phyloP scores from a whole-genome alignment of 495 filamentous ascomycete genomes.

The Zalerion maritima region DNA sequence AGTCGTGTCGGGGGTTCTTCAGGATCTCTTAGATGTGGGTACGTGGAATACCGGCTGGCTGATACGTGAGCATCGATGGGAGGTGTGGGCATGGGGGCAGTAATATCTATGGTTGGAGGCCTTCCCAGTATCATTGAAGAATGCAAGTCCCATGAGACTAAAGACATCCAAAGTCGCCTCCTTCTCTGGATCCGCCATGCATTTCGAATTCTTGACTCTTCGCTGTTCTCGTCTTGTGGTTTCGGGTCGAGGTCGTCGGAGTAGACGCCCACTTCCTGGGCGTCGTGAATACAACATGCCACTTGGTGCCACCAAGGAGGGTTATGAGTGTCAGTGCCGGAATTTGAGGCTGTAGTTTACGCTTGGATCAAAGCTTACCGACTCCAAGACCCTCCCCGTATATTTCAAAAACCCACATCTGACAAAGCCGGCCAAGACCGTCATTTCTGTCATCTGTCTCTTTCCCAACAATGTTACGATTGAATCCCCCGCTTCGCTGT shows the following conservation, averaged over 20 bases:
- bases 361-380: slow-evolving; percentile 14
- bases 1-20: slow-evolving; percentile 28
- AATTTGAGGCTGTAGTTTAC: background rate
- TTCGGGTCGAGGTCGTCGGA: slow-evolving; percentile 29
- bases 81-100: slow-evolving; percentile 22
- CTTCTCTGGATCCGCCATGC: slow-evolving; percentile 39
- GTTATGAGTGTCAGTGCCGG: too few relatives aligned
- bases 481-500: slow-evolving; percentile 39
- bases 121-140: slow-evolving; percentile 44
- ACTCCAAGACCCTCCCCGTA: slow-evolving; percentile 33
- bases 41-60: slow-evolving; percentile 16
- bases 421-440: slow-evolving; percentile 41
- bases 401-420: slow-evolving; percentile 34
- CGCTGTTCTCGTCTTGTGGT: slow-evolving; percentile 19
- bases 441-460: slow-evolving; percentile 36
- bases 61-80: slow-evolving; percentile 25
- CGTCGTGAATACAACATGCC: slow-evolving; percentile 42
- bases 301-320: slow-evolving; percentile 45
- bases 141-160: slow-evolving; percentile 44
- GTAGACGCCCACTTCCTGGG: slow-evolving; percentile 48
- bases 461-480: slow-evolving; percentile 40
- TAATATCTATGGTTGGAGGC: slow-evolving; percentile 37
- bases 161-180: slow-evolving; percentile 39
- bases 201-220: slow-evolving; percentile 30
- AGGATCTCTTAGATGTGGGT: too few relatives aligned